These are phyloP conservation scores for Paramecium sonneborni DNA, from an alignment of 73 alveolate genomes.

Conservation along the genomic window DNA sequence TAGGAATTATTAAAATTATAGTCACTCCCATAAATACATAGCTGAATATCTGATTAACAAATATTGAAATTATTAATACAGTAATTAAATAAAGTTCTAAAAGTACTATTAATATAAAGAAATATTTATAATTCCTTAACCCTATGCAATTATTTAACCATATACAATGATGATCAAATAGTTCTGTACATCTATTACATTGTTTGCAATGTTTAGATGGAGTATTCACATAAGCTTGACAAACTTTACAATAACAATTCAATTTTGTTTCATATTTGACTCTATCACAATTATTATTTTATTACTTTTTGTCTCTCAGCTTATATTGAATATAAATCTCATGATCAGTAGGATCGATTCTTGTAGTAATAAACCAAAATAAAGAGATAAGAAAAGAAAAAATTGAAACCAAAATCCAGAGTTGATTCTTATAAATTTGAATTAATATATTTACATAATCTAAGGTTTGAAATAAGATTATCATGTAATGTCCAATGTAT, in stretches of 20 bases:
- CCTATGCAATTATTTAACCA: constrained; percentile 32
- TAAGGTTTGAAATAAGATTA: neutral
- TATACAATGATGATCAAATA: constrained; percentile 50
- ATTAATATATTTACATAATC: neutral
- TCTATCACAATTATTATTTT: neutral
- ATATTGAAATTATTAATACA: neutral
- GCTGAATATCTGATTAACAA: neutral
- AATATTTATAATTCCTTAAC: neutral
- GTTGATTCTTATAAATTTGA: neutral
- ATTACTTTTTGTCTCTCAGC: neutral
- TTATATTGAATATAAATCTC: neutral
- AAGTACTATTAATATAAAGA: neutral
- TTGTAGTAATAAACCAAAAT: constrained; percentile 7
- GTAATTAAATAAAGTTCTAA: neutral
- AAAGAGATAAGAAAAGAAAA: neutral
- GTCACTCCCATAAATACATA: neutral
- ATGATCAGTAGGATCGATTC: constrained; percentile 15
- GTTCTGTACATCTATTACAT: constrained; percentile 44
- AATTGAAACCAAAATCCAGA: neutral
- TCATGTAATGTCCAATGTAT: neutral
- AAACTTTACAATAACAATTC: neutral
- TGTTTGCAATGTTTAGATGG: constrained; percentile 11
- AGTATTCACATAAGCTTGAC: neutral
- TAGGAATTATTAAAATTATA: neutral
- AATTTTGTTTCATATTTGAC: neutral